Evolutionary conservation across 2,329 filamentous ascomycete genomes (phyloP).

Genomic region (Capronia epimyces): DNA sequence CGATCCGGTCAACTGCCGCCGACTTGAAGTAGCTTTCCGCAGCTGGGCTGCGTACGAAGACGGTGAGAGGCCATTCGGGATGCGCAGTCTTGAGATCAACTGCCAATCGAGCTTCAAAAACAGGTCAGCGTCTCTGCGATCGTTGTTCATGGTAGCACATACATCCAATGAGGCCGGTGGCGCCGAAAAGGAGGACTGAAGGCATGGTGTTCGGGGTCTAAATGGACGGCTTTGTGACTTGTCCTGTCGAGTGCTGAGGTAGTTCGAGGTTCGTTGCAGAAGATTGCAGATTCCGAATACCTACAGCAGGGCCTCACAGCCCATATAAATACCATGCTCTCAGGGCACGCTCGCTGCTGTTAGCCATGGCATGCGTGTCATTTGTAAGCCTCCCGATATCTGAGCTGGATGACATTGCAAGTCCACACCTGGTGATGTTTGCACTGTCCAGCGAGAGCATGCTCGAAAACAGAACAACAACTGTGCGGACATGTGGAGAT

Average conservation of each 20-base stretch:
- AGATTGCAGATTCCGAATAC: too few relatives aligned
- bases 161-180: constrained; percentile 18
- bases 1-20: constrained; percentile 13
- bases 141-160: not conserved
- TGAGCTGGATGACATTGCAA: not conserved
- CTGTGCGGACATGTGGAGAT: not conserved
- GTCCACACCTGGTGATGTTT: not conserved
- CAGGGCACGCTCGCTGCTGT: not conserved
- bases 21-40: constrained; percentile 14
- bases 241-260: not conserved
- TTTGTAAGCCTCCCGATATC: not conserved
- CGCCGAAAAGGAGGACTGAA: constrained; percentile 14
- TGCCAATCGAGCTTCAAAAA: constrained; percentile 7
- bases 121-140: not conserved
- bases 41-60: constrained; percentile 8
- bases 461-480: not conserved
- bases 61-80: constrained; percentile 15
- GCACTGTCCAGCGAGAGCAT: not conserved
- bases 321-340: not conserved
- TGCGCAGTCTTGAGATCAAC: constrained; percentile 8
- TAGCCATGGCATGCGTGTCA: not conserved
- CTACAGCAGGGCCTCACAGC: too few relatives aligned
- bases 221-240: not conserved
- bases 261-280: too few relatives aligned
- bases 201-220: constrained; percentile 8